A percentile compares a stretch with the other conserved stretches of the same genome.
These are phyloP conservation scores for Neurospora sp. DNA, from an alignment of 495 filamentous ascomycete species.

Conservation along the genomic window DNA sequence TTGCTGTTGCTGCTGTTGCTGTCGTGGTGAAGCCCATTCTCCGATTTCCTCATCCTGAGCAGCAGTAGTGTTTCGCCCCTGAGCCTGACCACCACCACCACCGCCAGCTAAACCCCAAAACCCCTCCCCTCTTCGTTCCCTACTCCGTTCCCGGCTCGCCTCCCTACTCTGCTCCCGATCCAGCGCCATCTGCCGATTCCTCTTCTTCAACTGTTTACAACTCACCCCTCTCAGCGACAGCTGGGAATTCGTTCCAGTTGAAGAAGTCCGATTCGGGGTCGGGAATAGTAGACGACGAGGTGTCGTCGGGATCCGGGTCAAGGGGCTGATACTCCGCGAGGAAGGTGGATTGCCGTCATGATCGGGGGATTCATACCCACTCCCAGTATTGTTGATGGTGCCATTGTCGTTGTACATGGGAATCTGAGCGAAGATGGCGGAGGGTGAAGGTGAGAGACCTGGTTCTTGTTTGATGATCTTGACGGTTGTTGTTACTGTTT, in stretches of 20 bases:
- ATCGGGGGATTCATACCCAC: background rate
- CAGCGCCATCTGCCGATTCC: background rate
- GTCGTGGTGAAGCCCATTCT: no score
- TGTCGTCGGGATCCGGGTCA: background rate
- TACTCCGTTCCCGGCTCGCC: background rate
- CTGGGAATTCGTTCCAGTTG: background rate
- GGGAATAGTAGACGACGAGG: background rate
- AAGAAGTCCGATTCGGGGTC: background rate
- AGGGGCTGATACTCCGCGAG: background rate
- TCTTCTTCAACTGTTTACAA: background rate
- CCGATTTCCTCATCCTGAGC: background rate
- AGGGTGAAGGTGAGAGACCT: background rate
- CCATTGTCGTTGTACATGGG: background rate
- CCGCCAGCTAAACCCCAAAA: background rate
- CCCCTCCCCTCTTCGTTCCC: background rate
- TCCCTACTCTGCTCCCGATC: background rate
- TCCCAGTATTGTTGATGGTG: background rate
- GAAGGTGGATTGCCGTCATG: background rate
- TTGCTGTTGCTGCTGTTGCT: background rate
- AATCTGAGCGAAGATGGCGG: background rate
- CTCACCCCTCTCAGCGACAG: background rate
- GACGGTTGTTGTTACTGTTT: background rate
- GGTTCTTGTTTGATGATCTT: background rate
- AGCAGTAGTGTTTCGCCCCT: background rate
- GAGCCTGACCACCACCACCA: background rate